Conservation (phyloP, 2,329 filamentous ascomycete species). For the Pseudogymnoascus sp. region DNA sequence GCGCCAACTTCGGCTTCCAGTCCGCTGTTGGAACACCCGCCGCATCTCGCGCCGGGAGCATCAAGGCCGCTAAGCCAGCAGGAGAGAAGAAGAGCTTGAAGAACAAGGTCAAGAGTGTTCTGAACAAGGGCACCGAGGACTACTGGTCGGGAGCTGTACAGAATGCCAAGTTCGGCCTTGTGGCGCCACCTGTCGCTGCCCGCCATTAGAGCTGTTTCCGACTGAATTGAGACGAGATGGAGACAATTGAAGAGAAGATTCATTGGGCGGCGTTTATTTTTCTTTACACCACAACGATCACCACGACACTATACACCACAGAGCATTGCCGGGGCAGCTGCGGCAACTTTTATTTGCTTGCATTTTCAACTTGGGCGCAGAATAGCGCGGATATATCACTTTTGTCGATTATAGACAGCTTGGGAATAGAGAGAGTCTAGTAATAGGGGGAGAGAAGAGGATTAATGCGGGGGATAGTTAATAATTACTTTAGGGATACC, state of each 20-base stretch:
- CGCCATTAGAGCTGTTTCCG: background rate
- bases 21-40: background rate
- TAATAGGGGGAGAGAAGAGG: background rate
- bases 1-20: slow-evolving; percentile 4
- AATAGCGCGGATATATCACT: background rate
- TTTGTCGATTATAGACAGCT: background rate
- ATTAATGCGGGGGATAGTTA: background rate
- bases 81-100: slow-evolving; percentile 1
- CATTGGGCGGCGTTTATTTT: slow-evolving; percentile 1
- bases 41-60: background rate
- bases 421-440: background rate
- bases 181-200: background rate
- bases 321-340: background rate
- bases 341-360: background rate
- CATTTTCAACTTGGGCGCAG: background rate
- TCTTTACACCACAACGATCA: background rate
- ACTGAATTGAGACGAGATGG: background rate
- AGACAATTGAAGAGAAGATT: background rate
- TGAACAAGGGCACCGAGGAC: background rate
- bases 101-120: background rate
- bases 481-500: background rate
- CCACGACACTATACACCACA: background rate
- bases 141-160: background rate
- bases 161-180: background rate
- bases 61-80: background rate